Evolutionary conservation across 306 rosid genomes (phyloP).

Genomic region (Castanea mollissima): DNA sequence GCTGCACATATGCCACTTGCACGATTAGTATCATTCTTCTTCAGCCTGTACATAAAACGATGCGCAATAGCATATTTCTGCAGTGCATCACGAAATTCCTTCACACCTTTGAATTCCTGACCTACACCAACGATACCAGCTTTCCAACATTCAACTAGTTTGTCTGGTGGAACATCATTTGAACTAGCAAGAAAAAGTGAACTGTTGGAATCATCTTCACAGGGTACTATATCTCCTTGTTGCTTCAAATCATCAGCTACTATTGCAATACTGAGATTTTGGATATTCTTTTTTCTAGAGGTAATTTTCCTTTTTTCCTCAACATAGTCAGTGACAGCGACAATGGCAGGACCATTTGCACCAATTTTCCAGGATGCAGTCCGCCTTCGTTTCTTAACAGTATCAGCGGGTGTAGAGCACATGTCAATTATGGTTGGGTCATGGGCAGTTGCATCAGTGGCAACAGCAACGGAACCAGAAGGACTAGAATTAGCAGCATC

Average conservation of each 20-base stretch:
- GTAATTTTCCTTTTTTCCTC: constrained; percentile 27
- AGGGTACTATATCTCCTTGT: background rate
- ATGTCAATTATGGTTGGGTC: constrained; percentile 23
- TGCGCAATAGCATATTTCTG: constrained; percentile 54
- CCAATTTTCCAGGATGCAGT: constrained; percentile 35
- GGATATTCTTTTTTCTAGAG: constrained; percentile 25
- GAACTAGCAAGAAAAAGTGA: constrained; percentile 5
- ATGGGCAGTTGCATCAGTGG: constrained; percentile 12
- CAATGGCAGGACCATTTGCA: constrained; percentile 30
- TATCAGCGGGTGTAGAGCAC: constrained; percentile 52
- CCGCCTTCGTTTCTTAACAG: constrained; percentile 58
- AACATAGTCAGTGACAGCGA: constrained; percentile 14
- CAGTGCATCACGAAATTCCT: constrained; percentile 53
- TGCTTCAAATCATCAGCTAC: constrained; percentile 16
- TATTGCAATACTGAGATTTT: background rate
- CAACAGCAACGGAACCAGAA: constrained; percentile 11
- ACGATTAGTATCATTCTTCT: constrained; percentile 49
- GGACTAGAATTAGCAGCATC: constrained; percentile 23
- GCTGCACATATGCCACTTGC: constrained; percentile 45
- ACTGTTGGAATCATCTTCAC: constrained; percentile 18
- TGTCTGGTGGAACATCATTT: constrained; percentile 35
- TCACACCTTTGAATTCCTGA: constrained; percentile 48
- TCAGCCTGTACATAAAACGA: constrained; percentile 46
- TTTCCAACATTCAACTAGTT: constrained; percentile 44
- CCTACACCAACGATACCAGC: constrained; percentile 44